Evolutionary conservation across 1,139 yeast species (phyloP).

Genomic region (Eremothecium gossypii): DNA sequence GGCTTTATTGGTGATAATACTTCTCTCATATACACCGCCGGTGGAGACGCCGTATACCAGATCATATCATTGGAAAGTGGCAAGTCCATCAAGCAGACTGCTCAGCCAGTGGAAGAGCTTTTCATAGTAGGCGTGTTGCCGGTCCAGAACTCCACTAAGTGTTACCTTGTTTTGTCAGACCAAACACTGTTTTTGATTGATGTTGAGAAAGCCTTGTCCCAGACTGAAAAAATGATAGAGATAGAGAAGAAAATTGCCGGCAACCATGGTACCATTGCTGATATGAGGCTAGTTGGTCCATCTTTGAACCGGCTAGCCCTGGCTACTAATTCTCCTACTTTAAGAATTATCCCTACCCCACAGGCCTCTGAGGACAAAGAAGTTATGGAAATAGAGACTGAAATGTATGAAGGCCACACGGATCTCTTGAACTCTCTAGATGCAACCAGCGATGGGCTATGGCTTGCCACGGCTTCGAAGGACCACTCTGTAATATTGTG

Average conservation of each 20-base stretch:
- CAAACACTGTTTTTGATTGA: constrained; percentile 64
- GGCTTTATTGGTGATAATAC: constrained; percentile 46
- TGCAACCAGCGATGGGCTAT: constrained; percentile 64
- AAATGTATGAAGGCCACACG: constrained; percentile 66
- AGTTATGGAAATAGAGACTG: constrained; percentile 49
- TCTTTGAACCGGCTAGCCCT: constrained; percentile 50
- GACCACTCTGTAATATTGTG: constrained; percentile 80
- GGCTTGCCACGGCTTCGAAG: constrained; percentile 93
- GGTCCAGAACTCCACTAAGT: constrained; percentile 23
- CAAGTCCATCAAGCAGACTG: constrained; percentile 38
- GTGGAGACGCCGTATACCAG: constrained; percentile 59
- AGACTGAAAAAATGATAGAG: constrained; percentile 34
- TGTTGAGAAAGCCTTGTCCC: constrained; percentile 25
- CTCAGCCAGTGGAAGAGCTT: constrained; percentile 57
- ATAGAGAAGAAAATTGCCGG: constrained; percentile 63
- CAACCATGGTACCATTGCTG: constrained; percentile 93
- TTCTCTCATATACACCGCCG: constrained; percentile 59
- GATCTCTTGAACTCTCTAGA: constrained; percentile 81
- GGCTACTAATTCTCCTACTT: constrained; percentile 92
- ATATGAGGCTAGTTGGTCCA: constrained; percentile 69
- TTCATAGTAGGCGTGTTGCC: constrained; percentile 51
- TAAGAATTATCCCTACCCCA: constrained; percentile 57
- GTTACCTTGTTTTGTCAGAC: constrained; percentile 58
- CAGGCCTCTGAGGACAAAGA: constrained; percentile 7
- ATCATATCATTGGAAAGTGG: constrained; percentile 45